These are phyloP conservation scores for Phytomonas sp. DNA, from an alignment of 208 protist species.

Conservation along the genomic window DNA sequence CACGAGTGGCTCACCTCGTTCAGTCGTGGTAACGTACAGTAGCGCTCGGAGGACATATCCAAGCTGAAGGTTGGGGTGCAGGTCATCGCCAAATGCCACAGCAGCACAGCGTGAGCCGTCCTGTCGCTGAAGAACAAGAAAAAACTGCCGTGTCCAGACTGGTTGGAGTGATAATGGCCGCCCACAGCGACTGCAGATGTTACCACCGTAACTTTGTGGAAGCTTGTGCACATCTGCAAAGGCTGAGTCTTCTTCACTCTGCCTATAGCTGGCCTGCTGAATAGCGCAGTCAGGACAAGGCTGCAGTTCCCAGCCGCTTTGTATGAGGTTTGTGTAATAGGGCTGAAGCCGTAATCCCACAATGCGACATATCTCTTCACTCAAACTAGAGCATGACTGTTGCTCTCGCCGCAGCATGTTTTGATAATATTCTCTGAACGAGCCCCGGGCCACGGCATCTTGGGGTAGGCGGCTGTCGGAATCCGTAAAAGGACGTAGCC, in stretches of 20 bases:
- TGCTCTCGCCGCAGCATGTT: not conserved
- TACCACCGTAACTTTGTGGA: constrained; percentile 23
- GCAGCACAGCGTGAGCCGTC: constrained; percentile 25
- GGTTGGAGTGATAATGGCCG: constrained; percentile 20
- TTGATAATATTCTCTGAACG: not conserved
- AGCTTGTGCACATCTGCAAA: constrained; percentile 5
- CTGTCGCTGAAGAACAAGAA: constrained; percentile 25
- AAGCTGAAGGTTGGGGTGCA: constrained; percentile 23
- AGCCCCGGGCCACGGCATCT: not conserved
- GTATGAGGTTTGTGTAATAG: constrained; percentile 26
- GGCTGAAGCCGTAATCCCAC: constrained; percentile 38
- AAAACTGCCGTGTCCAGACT: constrained; percentile 18
- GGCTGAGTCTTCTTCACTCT: not conserved
- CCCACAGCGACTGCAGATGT: constrained; percentile 15
- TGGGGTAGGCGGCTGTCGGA: not conserved
- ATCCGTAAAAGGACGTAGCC: not conserved
- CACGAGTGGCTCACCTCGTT: constrained; percentile 24
- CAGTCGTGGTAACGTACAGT: constrained; percentile 34
- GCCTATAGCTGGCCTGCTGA: not conserved
- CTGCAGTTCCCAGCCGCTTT: constrained; percentile 42
- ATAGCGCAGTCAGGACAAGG: constrained; percentile 19
- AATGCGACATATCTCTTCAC: constrained; percentile 26
- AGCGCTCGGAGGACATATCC: constrained; percentile 24
- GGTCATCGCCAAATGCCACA: constrained; percentile 40
- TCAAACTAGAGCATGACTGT: constrained; percentile 8